phyloP scores from a whole-genome alignment of 139 green algal genomes.

The Coelastrella sp. region DNA sequence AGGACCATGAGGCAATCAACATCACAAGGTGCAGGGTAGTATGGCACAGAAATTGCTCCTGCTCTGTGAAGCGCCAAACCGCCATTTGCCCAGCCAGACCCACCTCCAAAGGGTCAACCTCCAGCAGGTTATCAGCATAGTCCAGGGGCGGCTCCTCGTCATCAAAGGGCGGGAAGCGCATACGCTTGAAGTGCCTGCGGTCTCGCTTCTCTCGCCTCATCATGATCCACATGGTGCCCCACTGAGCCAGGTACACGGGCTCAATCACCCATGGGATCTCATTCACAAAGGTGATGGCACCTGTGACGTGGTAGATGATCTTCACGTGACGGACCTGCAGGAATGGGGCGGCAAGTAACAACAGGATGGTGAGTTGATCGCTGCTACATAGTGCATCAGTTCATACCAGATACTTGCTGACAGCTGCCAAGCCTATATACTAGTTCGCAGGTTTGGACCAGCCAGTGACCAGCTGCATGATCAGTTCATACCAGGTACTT shows the following conservation, averaged over 20 bases:
- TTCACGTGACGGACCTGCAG: constrained; percentile 93
- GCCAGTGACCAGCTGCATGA: too few species aligned
- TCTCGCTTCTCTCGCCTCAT: constrained; percentile 99
- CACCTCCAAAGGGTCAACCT: constrained; percentile 96
- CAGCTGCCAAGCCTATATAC: not conserved
- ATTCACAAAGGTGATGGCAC: constrained; percentile 99
- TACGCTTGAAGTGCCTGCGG: constrained; percentile 99
- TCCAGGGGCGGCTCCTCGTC: constrained; percentile 99
- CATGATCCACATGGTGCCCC: constrained; percentile 99
- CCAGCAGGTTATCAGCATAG: constrained; percentile 98
- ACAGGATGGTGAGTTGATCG: not conserved
- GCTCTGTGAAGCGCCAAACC: not conserved
- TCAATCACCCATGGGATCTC: constrained; percentile 98
- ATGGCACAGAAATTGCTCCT: not conserved
- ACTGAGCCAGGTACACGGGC: constrained; percentile 98
- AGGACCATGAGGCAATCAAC: not conserved
- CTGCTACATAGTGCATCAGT: not conserved
- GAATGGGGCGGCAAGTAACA: not conserved
- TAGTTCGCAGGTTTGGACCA: too few species aligned
- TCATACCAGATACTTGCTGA: not conserved
- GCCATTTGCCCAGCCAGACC: constrained; percentile 44
- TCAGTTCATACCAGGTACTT: too few species aligned
- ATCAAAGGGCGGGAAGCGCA: constrained; percentile 99
- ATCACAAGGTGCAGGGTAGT: not conserved
- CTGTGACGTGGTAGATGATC: constrained; percentile 99